Percentiles rank a stretch among this genome's conserved stretches.
These are phyloP conservation scores for Fusarium virguliforme DNA, from an alignment of 2,329 filamentous ascomycete genomes.

Conservation along the genomic window DNA sequence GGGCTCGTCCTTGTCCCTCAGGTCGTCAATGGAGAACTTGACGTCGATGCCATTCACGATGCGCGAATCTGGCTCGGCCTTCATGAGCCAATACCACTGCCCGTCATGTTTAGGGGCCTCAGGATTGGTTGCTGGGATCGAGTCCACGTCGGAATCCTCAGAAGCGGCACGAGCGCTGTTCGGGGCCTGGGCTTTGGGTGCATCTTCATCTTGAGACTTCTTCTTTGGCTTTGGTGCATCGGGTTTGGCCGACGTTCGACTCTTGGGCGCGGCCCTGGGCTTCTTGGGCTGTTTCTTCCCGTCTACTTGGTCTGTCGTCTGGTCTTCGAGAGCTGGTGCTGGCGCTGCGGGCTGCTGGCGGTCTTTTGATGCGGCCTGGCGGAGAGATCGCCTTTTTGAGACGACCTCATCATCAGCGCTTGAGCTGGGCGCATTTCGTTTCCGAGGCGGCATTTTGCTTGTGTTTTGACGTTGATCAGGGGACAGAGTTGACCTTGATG, in stretches of 20 bases:
- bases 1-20: conserved; percentile 79
- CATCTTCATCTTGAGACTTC: background rate
- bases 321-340: background rate
- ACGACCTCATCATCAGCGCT: conserved; percentile 2
- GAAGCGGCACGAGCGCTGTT: conserved; percentile 34
- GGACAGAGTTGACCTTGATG: conserved; percentile 3
- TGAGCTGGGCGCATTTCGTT: conserved; percentile 16
- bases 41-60: conserved; percentile 91
- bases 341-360: background rate
- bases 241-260: background rate
- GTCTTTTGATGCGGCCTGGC: conserved; percentile 31
- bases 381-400: conserved; percentile 39
- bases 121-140: conserved; percentile 58
- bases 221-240: background rate
- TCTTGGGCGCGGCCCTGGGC: background rate
- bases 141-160: conserved; percentile 53
- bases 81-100: conserved; percentile 82
- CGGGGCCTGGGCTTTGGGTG: background rate
- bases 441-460: conserved; percentile 41
- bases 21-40: conserved; percentile 93
- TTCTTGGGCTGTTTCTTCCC: conserved; percentile 22
- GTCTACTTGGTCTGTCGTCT: conserved; percentile 10
- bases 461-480: background rate
- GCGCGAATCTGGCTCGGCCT: conserved; percentile 89
- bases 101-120: conserved; percentile 60